Evolutionary conservation across 1,284 basidiomycete species (phyloP), one percentile per base, ranked within the genome.

Genomic region (Paramarasmius palmivorus): DNA sequence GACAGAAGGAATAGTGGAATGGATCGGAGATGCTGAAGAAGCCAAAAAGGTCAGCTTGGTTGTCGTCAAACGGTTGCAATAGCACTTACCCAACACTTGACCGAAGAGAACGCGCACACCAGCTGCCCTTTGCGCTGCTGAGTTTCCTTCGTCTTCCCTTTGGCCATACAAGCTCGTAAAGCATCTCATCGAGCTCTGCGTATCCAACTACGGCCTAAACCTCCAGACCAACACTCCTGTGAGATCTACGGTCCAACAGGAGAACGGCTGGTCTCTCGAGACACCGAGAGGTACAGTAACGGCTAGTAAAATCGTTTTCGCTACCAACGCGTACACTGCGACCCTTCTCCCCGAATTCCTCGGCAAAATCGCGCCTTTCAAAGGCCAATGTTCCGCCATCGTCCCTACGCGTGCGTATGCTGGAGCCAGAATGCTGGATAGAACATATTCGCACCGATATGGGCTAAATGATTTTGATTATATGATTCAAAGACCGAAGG

Each of bases 321-420:
- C 71, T 5, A 73, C 73, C 15, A 75, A 75, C 57, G 73, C 65
- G n/a, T 75, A 72, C 52, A 71, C 68, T 8, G 68, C 71, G 37
- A 63, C 63, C 32, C 61, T 67, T 23, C 57, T 67, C 12, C 66
- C 66, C 2, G 65, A 67, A 49, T 65, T 66, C 40, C 14, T 53
- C 10, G 65, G 62, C 9, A 58, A 56, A 9, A 66, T 67, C 26
- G 60, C 58, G 32, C 64, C 64, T 9, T 61, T 61, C 55, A 54
- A 57, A 20, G 64, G 60, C 4, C 63, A 65, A 50, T 67, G 65
- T 40, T 58, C 62, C 0, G 63, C 59, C 4, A 57, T 67, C 7
- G 56, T 67, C 1, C 65, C 65, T 12, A 56, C 65, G 2, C 59
- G 52, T 26, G 34, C 64, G 22, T 65, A 57, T 37, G 48, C 59